phyloP scores from a whole-genome alignment of 768 basidiomycete genomes.

The Leccinum boreale region DNA sequence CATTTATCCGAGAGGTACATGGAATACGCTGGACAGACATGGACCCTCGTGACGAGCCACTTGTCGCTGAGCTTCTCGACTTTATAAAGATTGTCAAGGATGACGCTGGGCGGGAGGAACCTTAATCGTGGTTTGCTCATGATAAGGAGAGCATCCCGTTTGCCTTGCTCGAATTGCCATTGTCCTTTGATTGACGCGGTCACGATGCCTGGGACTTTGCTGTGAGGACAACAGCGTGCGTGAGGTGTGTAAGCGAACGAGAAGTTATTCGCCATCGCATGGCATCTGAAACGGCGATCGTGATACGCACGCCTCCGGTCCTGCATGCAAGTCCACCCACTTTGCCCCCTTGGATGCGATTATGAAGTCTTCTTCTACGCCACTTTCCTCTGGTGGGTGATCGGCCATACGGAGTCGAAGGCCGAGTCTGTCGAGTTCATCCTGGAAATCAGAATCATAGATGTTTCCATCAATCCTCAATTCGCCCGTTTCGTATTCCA shows the following conservation, averaged over 20 bases:
- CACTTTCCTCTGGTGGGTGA: conserved; percentile 10
- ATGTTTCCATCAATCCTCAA: conserved; percentile 32
- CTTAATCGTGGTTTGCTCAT: conserved; percentile 29
- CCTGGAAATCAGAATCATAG: conserved; percentile 22
- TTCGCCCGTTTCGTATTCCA: conserved; percentile 30
- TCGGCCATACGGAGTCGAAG: conserved; percentile 6
- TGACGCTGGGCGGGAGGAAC: conserved; percentile 18
- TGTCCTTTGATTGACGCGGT: conserved; percentile 32
- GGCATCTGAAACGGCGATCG: background rate
- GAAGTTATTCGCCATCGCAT: background rate
- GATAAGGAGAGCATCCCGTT: conserved; percentile 34
- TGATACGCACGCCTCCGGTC: conserved; percentile 21
- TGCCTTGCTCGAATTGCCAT: conserved; percentile 33
- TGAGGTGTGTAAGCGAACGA: background rate
- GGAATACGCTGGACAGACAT: conserved; percentile 33
- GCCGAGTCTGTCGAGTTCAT: conserved; percentile 7
- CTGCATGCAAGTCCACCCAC: conserved; percentile 5
- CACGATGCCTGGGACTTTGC: conserved; percentile 24
- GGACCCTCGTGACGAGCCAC: conserved; percentile 31
- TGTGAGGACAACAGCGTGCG: background rate
- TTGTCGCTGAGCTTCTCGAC: conserved; percentile 27
- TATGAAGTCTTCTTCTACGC: conserved; percentile 22
- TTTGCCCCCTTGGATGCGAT: conserved; percentile 25
- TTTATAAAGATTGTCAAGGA: conserved; percentile 25
- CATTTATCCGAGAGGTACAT: conserved; percentile 33